phyloP scores from a whole-genome alignment of 2,329 filamentous ascomycete genomes.

The Tolypocladium inflatum region DNA sequence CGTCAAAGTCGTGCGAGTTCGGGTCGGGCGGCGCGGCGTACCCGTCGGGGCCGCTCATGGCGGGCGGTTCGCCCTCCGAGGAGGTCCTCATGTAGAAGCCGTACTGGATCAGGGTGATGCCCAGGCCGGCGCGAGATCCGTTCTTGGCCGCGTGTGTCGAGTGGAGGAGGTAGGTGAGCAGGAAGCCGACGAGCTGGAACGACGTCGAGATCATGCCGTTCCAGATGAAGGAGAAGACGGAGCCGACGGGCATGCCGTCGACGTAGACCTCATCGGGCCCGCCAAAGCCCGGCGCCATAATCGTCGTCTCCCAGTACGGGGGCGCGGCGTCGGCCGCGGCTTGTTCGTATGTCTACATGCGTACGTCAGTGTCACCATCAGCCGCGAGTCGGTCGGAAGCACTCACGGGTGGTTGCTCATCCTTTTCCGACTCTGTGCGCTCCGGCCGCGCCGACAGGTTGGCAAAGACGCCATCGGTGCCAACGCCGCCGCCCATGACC shows the following conservation, averaged over 20 bases:
- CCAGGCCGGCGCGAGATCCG: conserved; percentile 85
- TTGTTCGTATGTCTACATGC: conserved; percentile 82
- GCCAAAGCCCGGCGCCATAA: conserved; percentile 81
- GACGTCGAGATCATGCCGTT: conserved; percentile 96
- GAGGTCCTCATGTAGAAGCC: conserved; percentile 87
- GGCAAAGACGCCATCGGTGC: conserved; percentile 91
- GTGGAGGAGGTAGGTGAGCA: conserved; percentile 95
- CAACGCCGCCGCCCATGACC: conserved; percentile 63
- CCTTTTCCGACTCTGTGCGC: conserved; percentile 64
- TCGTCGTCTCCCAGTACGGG: conserved; percentile 98
- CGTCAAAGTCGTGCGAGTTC: conserved; percentile 83
- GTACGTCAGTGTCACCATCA: conserved; percentile 21
- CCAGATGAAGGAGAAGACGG: conserved; percentile 80
- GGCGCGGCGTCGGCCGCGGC: conserved; percentile 92
- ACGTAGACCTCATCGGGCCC: conserved; percentile 94
- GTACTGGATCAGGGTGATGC: conserved; percentile 91
- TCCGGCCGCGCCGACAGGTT: conserved; percentile 90
- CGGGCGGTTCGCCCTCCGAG: conserved; percentile 30
- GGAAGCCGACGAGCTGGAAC: conserved; percentile 93
- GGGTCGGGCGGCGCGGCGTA: conserved; percentile 72
- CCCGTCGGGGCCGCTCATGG: conserved; percentile 41
- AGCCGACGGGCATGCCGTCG: conserved; percentile 87
- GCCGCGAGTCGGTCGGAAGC: background rate
- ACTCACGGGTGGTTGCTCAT: conserved; percentile 89
- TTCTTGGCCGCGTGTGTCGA: conserved; percentile 98